phyloP scores from a whole-genome alignment of 257 asterid species.

The Mitragyna speciosa region DNA sequence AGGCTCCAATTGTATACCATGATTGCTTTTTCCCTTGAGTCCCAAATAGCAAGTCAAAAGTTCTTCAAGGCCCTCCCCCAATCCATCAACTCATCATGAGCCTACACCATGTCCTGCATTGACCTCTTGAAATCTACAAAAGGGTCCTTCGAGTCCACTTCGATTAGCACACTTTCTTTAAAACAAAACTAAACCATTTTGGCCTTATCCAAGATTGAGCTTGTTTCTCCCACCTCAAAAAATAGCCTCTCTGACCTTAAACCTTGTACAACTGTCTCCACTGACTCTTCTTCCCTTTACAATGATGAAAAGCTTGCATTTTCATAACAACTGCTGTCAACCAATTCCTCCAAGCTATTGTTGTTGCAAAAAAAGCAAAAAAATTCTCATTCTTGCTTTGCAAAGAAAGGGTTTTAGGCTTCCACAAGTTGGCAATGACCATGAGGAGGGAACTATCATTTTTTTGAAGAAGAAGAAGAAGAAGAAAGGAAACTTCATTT shows the following conservation, averaged over 20 bases:
- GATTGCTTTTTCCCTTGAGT: no score
- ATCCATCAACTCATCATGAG: slow-evolving; percentile 32
- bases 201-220: slow-evolving; percentile 52
- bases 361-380: slow-evolving; percentile 10
- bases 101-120: slow-evolving; percentile 85
- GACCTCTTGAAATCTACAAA: slow-evolving; percentile 60
- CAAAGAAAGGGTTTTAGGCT: slow-evolving; percentile 62
- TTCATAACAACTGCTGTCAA: neutral
- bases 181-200: slow-evolving; percentile 16
- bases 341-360: neutral
- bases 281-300: neutral
- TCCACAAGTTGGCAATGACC: slow-evolving; percentile 60
- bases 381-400: slow-evolving; percentile 29
- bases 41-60: no score
- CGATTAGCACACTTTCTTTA: slow-evolving; percentile 37
- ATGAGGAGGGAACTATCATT: slow-evolving; percentile 18
- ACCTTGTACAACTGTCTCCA: slow-evolving; percentile 46
- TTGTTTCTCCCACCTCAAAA: slow-evolving; percentile 64
- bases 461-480: no score
- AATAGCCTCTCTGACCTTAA: slow-evolving; percentile 64
- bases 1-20: no score
- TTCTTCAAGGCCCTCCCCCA: no score
- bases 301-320: slow-evolving; percentile 15
- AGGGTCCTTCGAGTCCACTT: slow-evolving; percentile 62
- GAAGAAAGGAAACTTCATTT: slow-evolving; percentile 55